phyloP scores from a whole-genome alignment of 768 basidiomycete species.

The Boletellus ananiceps region DNA sequence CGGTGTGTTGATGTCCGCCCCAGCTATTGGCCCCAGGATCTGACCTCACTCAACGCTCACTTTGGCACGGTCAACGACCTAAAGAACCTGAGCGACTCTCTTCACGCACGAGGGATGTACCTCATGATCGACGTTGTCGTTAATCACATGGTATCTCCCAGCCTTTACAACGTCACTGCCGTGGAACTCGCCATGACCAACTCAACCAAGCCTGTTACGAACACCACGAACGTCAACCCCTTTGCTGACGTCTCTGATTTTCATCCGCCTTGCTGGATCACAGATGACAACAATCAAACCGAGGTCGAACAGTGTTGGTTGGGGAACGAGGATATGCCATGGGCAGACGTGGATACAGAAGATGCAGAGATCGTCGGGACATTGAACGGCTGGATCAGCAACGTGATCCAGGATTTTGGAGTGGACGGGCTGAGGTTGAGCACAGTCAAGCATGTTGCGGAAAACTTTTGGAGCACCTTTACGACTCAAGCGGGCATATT shows the following conservation, averaged over 20 bases:
- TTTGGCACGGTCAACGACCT: constrained; percentile 53
- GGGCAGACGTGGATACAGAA: constrained; percentile 57
- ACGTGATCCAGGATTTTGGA: constrained; percentile 43
- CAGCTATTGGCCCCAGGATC: constrained; percentile 50
- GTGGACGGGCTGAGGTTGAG: constrained; percentile 58
- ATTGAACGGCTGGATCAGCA: constrained; percentile 45
- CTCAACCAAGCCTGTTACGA: constrained; percentile 7
- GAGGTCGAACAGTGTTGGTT: constrained; percentile 58
- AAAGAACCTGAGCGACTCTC: constrained; percentile 40
- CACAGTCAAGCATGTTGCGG: constrained; percentile 53
- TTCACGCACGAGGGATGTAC: constrained; percentile 52
- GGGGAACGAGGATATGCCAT: constrained; percentile 48
- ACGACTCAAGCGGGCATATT: constrained; percentile 44
- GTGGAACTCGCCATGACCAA: constrained; percentile 16
- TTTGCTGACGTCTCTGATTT: constrained; percentile 36
- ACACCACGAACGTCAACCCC: constrained; percentile 21
- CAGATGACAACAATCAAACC: constrained; percentile 43
- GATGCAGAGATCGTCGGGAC: constrained; percentile 38
- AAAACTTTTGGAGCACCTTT: constrained; percentile 53
- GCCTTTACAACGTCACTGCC: constrained; percentile 23
- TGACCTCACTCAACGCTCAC: constrained; percentile 45
- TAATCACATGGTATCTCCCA: constrained; percentile 50
- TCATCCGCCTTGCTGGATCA: constrained; percentile 39
- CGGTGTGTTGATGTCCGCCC: background rate
- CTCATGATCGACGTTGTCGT: constrained; percentile 62